A percentile compares a stretch with the other conserved stretches of the same genome.
phyloP scores from a whole-genome alignment of 371 early-diverging fungal species.

The Rhizopus microsporus region DNA sequence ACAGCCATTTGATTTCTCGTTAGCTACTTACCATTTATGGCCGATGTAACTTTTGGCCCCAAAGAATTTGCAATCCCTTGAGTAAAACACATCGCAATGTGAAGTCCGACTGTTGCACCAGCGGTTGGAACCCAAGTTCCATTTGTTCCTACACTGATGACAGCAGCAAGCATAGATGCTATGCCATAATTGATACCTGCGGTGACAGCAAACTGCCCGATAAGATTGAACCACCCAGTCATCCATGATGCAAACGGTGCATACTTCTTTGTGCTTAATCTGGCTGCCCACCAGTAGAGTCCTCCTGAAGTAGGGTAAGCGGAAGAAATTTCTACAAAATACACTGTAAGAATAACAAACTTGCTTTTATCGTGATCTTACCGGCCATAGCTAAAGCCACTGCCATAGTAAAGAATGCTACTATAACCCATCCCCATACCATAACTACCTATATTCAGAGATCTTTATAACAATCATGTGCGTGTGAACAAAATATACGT shows the following conservation, averaged over 20 bases:
- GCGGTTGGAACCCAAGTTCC: slow-evolving; percentile 43
- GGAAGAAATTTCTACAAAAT: slow-evolving; percentile 59
- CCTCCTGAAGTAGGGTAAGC: slow-evolving; percentile 72
- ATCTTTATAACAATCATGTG: neutral
- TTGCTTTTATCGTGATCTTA: slow-evolving; percentile 13
- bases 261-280: slow-evolving; percentile 28
- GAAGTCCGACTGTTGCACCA: slow-evolving; percentile 46
- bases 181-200: slow-evolving; percentile 61
- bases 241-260: slow-evolving; percentile 46
- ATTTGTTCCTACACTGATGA: slow-evolving; percentile 47
- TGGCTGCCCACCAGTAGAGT: slow-evolving; percentile 67
- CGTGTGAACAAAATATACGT: slow-evolving; percentile 3
- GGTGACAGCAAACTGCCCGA: slow-evolving; percentile 48
- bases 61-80: slow-evolving; percentile 60
- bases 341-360: neutral
- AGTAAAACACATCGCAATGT: slow-evolving; percentile 53
- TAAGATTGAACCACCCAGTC: slow-evolving; percentile 47
- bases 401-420: slow-evolving; percentile 54
- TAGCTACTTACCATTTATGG: slow-evolving; percentile 49
- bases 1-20: slow-evolving; percentile 33
- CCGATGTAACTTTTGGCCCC: slow-evolving; percentile 45
- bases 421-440: slow-evolving; percentile 60
- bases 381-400: slow-evolving; percentile 66
- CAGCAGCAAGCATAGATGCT: slow-evolving; percentile 49
- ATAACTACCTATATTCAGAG: slow-evolving; percentile 25